Evolutionary conservation across 2,329 filamentous ascomycete genomes (phyloP).

Genomic region (Stagonosporopsis tanaceti): DNA sequence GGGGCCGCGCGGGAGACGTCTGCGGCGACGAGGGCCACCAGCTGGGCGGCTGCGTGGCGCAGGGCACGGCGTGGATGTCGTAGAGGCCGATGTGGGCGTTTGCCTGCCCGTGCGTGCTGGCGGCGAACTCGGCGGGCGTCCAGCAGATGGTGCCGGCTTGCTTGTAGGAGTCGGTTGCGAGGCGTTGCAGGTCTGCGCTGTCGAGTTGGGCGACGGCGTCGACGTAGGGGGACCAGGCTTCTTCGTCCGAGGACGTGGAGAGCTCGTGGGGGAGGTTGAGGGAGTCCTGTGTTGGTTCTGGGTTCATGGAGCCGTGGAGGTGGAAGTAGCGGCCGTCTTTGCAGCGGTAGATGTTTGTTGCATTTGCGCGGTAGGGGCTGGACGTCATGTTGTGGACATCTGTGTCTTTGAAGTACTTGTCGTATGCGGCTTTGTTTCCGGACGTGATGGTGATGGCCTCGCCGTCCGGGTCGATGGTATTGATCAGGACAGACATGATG

Average conservation of each 20-base stretch:
- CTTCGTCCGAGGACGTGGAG: constrained; percentile 37
- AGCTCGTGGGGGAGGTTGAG: constrained; percentile 47
- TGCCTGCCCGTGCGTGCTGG: constrained; percentile 53
- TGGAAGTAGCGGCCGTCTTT: constrained; percentile 58
- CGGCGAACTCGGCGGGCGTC: constrained; percentile 49
- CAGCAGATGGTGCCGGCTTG: constrained; percentile 54
- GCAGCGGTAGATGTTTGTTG: constrained; percentile 59
- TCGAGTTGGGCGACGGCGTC: constrained; percentile 47
- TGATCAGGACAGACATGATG: constrained; percentile 52
- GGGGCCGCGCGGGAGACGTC: constrained; percentile 50
- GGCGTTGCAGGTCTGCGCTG: constrained; percentile 44
- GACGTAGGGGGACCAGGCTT: constrained; percentile 44
- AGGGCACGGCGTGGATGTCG: constrained; percentile 45
- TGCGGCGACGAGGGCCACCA: constrained; percentile 54
- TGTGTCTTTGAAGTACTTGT: constrained; percentile 38
- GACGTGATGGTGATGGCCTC: constrained; percentile 28
- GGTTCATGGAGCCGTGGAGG: constrained; percentile 58
- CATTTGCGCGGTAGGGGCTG: constrained; percentile 39
- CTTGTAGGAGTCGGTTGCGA: constrained; percentile 49
- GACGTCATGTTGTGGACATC: constrained; percentile 33
- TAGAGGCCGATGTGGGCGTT: constrained; percentile 54
- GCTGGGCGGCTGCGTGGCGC: constrained; percentile 39
- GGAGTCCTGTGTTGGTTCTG: constrained; percentile 52
- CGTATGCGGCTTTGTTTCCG: constrained; percentile 19
- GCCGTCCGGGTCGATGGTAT: constrained; percentile 46